Evolutionary conservation across 176 grass and related monocot species (phyloP).

Genomic region (Lolium multiflorum): DNA sequence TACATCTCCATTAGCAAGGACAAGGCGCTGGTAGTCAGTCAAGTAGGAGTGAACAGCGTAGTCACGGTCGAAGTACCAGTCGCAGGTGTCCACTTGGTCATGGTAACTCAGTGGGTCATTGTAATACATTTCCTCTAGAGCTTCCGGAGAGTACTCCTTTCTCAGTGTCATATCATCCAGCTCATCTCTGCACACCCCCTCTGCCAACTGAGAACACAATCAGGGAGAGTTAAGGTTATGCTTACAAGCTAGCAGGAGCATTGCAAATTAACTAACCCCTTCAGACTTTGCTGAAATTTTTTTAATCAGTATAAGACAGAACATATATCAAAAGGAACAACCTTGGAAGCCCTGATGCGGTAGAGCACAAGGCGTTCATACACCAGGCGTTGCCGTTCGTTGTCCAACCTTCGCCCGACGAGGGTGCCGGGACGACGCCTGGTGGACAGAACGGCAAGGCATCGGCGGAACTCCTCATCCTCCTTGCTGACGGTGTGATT

Average conservation of each 20-base stretch:
- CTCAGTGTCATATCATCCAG: neutral
- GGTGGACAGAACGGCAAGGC: neutral
- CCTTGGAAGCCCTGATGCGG: constrained; percentile 12
- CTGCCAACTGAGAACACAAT: too few species aligned
- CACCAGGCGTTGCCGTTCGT: neutral
- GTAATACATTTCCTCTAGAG: neutral
- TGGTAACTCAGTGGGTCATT: too few species aligned
- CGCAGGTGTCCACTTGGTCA: neutral
- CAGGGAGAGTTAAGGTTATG: too few species aligned
- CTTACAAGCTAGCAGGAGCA: too few species aligned
- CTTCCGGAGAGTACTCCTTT: neutral
- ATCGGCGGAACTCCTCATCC: neutral
- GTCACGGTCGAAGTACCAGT: neutral
- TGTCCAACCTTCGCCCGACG: neutral
- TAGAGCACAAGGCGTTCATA: neutral
- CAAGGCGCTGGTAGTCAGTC: neutral
- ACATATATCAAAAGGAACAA: too few species aligned
- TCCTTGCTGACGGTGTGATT: neutral
- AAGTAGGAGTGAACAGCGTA: neutral
- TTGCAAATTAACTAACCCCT: too few species aligned
- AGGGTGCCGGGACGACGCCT: neutral
- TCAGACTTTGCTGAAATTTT: too few species aligned
- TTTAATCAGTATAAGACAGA: too few species aligned
- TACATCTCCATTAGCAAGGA: neutral
- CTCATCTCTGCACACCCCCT: too few species aligned